phyloP scores from a whole-genome alignment of 1,284 basidiomycete species.

The Cystobasidium sp. region DNA sequence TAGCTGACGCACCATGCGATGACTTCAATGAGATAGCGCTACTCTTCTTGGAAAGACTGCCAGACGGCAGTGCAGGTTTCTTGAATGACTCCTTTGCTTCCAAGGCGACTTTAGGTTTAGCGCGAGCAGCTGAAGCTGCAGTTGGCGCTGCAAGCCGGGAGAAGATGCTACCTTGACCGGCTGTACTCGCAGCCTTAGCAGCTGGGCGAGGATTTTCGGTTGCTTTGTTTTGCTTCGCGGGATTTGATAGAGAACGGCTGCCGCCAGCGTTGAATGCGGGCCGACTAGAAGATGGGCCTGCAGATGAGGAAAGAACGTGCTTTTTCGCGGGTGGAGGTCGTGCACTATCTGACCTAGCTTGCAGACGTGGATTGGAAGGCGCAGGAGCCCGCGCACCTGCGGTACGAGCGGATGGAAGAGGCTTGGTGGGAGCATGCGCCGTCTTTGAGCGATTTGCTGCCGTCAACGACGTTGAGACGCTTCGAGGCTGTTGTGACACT shows the following conservation, averaged over 20 bases:
- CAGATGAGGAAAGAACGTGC: conserved; percentile 29
- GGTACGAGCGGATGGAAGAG: neutral
- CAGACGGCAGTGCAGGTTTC: conserved; percentile 16
- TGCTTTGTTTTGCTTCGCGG: neutral
- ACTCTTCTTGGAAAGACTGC: conserved; percentile 2
- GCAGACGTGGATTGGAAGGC: neutral
- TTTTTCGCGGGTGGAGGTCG: conserved; percentile 22
- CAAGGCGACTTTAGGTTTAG: conserved; percentile 1
- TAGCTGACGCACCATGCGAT: neutral
- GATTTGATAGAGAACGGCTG: neutral
- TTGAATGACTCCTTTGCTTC: conserved; percentile 19
- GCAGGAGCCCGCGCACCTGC: neutral
- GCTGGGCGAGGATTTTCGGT: neutral
- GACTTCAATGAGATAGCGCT: neutral
- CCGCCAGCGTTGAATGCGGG: neutral
- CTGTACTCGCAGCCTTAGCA: neutral
- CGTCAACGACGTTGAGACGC: neutral
- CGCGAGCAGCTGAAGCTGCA: conserved; percentile 28
- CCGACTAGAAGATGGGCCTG: neutral
- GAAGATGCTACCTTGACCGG: conserved; percentile 35
- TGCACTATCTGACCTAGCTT: neutral
- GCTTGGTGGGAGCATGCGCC: neutral
- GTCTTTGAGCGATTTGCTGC: neutral
- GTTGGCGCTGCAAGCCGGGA: conserved; percentile 30
- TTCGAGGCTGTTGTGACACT: neutral